phyloP scores from a whole-genome alignment of 371 early-diverging fungal species.

The Mucor circinelloides region DNA sequence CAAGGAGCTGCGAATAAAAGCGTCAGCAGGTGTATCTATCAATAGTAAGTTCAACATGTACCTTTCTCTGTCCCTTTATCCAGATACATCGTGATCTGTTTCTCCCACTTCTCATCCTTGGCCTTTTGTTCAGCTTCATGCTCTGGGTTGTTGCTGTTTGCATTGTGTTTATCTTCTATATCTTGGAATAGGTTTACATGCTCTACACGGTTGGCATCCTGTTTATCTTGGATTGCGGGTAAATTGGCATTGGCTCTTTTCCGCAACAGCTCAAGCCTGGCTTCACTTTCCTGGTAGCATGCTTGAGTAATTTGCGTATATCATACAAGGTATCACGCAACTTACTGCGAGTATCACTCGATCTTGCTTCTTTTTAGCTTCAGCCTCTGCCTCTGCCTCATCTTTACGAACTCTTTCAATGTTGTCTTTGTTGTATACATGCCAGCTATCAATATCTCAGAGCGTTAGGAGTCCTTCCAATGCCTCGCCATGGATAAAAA shows the following conservation, averaged over 20 bases:
- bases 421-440: slow-evolving; percentile 78
- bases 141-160: slow-evolving; percentile 50
- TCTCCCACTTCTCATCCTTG: slow-evolving; percentile 60
- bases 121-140: slow-evolving; percentile 58
- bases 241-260: slow-evolving; percentile 41
- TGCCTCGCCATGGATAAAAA: not conserved
- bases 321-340: not conserved
- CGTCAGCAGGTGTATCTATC: not conserved
- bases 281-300: slow-evolving; percentile 60
- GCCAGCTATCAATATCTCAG: slow-evolving; percentile 54
- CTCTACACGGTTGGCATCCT: slow-evolving; percentile 15
- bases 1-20: slow-evolving; percentile 30
- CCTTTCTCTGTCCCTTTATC: slow-evolving; percentile 48
- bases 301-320: not conserved
- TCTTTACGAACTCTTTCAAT: slow-evolving; percentile 69
- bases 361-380: slow-evolving; percentile 50
- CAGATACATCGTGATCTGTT: slow-evolving; percentile 69
- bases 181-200: slow-evolving; percentile 67
- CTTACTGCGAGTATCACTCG: slow-evolving; percentile 55
- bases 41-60: not conserved
- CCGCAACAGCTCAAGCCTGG: slow-evolving; percentile 51
- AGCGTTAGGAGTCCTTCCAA: not conserved
- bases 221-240: not conserved
- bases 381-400: slow-evolving; percentile 64
- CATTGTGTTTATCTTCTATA: slow-evolving; percentile 31